Base-by-base conservation (phyloP, 2,329 filamentous ascomycete genomes). In the Colletotrichum tofieldiae region DNA sequence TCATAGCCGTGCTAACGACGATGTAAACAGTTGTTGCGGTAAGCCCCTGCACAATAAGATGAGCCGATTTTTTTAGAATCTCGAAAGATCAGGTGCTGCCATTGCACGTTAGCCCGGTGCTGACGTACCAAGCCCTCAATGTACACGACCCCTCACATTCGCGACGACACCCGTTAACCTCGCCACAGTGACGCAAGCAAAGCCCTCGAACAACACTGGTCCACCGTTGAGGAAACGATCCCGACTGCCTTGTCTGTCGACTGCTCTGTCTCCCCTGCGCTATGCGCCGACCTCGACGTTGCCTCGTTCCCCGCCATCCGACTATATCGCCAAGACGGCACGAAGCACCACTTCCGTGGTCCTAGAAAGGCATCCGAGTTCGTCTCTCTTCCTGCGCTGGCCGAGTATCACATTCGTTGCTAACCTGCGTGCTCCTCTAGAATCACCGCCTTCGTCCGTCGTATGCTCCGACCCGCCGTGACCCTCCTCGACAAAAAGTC, bases 301-400 rank as follows among this genome's bases (percentile, higher is more conserved):
- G 78, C 79, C 16, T 86, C 86, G 0, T 86, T 85, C 71, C 86
- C 86, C 2, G 80, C 86, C 8, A 82, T 88, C 45, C 82, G 86
- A 0, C 81, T 84, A 12, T 85, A 84, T 70, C 80, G 80, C 49
- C 76, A 77, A 3, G 77, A 81, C 35, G 79, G 81, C 2, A 73
- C 75, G 5, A 78, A 79, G 58, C 77, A 75, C 14, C 76, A 83
- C 61, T 88, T 87, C 74, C 81, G 86, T 45, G 86, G 86, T 0
- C 80, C 82, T 1, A 80, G 85, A 26, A 83, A 77, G 55, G 79
- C 83, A 0, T 72, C 78, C 14, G 73, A 80, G 84, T 86, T 68
- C 67, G 82, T 78, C 43, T 8, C 37, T 6, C 14, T 14, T 29
- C 9, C 41, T n/a, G 20, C 29, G 11, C 18, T 4, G 26, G 9